phyloP scores from a whole-genome alignment of 352 stramenopile species.

The Phytopythium vexans region DNA sequence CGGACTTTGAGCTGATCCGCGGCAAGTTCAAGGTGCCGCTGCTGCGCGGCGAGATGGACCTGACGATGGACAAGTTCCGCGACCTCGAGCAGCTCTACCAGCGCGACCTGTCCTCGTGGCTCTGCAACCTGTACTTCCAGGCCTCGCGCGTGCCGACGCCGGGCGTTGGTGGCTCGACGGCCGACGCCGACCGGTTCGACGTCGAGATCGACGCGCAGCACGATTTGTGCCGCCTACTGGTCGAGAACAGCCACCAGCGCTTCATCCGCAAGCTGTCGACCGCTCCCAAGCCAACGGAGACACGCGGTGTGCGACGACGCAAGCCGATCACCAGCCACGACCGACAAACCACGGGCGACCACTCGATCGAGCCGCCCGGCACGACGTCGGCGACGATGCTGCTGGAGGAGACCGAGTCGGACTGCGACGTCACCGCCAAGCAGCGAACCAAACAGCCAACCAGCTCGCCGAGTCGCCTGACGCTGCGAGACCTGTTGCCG shows the following conservation, averaged over 20 bases:
- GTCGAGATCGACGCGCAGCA: constrained; percentile 50
- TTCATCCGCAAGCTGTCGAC: constrained; percentile 41
- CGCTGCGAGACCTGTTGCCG: neutral
- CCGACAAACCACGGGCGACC: too few relatives aligned
- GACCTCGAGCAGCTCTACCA: constrained; percentile 69
- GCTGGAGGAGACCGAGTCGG: too few relatives aligned
- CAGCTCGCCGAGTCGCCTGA: too few relatives aligned
- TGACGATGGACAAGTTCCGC: constrained; percentile 71
- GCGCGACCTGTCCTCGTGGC: constrained; percentile 75
- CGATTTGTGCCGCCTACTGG: constrained; percentile 18
- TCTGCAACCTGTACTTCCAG: constrained; percentile 90
- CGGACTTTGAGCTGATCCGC: constrained; percentile 52
- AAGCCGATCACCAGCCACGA: neutral
- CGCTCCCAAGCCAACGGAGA: neutral
- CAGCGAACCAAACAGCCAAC: too few relatives aligned
- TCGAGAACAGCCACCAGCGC: constrained; percentile 40
- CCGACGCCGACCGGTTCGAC: constrained; percentile 23
- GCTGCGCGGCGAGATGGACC: constrained; percentile 79
- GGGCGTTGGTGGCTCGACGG: constrained; percentile 9
- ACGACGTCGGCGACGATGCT: too few relatives aligned
- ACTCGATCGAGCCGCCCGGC: too few relatives aligned
- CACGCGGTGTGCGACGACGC: neutral
- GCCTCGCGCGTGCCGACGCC: constrained; percentile 41
- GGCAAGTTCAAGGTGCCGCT: constrained; percentile 87
- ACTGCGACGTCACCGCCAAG: too few relatives aligned